Evolutionary conservation across 2,329 filamentous ascomycete species (phyloP).

Genomic region (Daldinia eschscholtzii): DNA sequence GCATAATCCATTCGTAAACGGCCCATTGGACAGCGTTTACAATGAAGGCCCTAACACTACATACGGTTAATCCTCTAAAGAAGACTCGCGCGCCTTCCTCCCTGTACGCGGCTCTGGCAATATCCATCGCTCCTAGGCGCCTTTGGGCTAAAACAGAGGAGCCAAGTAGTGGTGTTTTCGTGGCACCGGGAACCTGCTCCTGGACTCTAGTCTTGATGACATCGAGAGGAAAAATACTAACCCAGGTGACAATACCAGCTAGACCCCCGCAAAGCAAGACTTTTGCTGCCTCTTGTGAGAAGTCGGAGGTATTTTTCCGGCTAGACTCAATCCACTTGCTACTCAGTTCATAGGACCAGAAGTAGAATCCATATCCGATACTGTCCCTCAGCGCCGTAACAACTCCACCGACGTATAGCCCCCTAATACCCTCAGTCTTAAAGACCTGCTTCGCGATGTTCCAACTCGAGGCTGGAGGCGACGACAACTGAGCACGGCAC

Average conservation of each 20-base stretch:
- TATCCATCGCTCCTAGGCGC: slow-evolving; percentile 68
- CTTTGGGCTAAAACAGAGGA: slow-evolving; percentile 40
- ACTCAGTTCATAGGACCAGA: slow-evolving; percentile 88
- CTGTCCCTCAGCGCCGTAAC: slow-evolving; percentile 87
- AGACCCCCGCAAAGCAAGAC: slow-evolving; percentile 86
- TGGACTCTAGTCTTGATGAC: slow-evolving; percentile 95
- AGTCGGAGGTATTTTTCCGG: slow-evolving; percentile 30
- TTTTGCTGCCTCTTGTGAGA: slow-evolving; percentile 66
- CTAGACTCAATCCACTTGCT: slow-evolving; percentile 67
- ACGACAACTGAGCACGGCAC: slow-evolving; percentile 81
- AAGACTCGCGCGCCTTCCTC: slow-evolving; percentile 73
- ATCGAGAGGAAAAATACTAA: slow-evolving; percentile 89
- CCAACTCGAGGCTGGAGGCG: slow-evolving; percentile 68
- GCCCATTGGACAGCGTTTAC: slow-evolving; percentile 96
- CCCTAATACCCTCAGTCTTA: slow-evolving; percentile 69
- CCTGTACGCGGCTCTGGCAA: slow-evolving; percentile 75
- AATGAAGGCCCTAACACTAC: slow-evolving; percentile 86
- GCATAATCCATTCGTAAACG: slow-evolving; percentile 90
- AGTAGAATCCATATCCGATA: slow-evolving; percentile 97
- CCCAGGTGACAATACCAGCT: slow-evolving; percentile 90
- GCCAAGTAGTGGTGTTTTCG: slow-evolving; percentile 53
- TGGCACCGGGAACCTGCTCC: slow-evolving; percentile 66
- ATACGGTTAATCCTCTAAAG: slow-evolving; percentile 81
- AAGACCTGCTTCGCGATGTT: slow-evolving; percentile 72
- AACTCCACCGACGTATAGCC: slow-evolving; percentile 83